Percentiles rank a stretch among this genome's conserved stretches.
phyloP scores from a whole-genome alignment of 164 flowering plant species.

The Piper longum region DNA sequence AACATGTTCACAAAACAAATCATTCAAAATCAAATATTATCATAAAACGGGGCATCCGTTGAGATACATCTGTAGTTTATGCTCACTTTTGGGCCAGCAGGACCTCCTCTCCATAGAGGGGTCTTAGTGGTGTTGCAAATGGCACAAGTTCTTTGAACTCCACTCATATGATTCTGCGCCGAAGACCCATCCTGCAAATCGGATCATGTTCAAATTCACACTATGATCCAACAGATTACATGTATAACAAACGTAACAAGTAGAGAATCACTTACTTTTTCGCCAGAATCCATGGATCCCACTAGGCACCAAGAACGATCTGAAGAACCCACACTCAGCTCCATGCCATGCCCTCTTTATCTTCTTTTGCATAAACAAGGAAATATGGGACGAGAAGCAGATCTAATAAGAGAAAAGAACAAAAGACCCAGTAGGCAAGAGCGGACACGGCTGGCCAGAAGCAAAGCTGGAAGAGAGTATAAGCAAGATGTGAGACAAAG shows the following conservation, averaged over 20 bases:
- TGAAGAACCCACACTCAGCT: not conserved
- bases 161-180: constrained; percentile 1
- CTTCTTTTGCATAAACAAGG: too few relatives aligned
- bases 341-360: not conserved
- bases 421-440: too few relatives aligned
- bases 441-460: too few relatives aligned
- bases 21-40: not conserved
- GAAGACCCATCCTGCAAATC: constrained; percentile 14
- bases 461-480: too few relatives aligned
- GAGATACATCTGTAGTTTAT: too few relatives aligned
- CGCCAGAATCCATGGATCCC: constrained; percentile 16
- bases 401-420: too few relatives aligned
- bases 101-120: constrained; percentile 78
- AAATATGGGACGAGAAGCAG: too few relatives aligned
- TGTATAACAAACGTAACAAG: not conserved
- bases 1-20: not conserved
- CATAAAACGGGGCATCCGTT: not conserved
- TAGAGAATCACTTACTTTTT: constrained; percentile 12
- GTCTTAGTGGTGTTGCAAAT: constrained; percentile 49
- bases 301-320: not conserved
- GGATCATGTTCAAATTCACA: not conserved
- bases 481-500: too few relatives aligned
- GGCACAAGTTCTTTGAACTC: constrained; percentile 24
- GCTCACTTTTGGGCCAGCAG: constrained; percentile 66
- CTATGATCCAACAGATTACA: not conserved